Evolutionary conservation across 2,329 filamentous ascomycete genomes (phyloP), one percentile per base, ranked within the genome.

Genomic region (Zymoseptoria ardabiliae): DNA sequence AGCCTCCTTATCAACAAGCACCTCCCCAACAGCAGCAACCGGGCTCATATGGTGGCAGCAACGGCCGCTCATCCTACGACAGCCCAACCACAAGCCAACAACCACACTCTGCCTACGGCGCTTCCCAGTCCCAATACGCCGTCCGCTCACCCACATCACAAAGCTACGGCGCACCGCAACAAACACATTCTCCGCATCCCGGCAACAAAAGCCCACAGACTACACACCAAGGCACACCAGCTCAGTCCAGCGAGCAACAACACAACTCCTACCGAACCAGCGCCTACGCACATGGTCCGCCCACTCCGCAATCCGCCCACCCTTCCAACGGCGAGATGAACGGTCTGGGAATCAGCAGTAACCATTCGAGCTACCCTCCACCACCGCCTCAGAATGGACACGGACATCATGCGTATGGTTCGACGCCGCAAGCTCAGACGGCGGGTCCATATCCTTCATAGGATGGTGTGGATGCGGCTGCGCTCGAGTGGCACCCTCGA

Each of bases 321-420:
- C 55, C 61, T 22, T 62, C 61, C 19, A 58, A 60, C 58, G 69
- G 70, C 30, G 69, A 70, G 65, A 53, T 19, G 22, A 68, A 65
- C 23, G 70, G 70, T 17, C 62, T 71, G 4, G 69, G 69, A 10
- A 71, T 71, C 59, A 67, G 64, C 57, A 66, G 63, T 54, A 63
- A 57, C 52, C 61, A 58, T 19, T 65, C 64, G 19, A 62, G 61
- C 55, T 71, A 71, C 57, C 53, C 67, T 30, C 57, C 64, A 21
- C 66, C 66, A 54, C 56, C 61, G 21, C 28, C 53, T 21, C 63
- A 66, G 23, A 59, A 63, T 20, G 66, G 65, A 8, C 64, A 68
- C 45, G 54, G 56, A 25, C 63, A 60, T 50, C 63, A 66, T 28
- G 61, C 56, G 55, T 69, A 69, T 50, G 65, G 61, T 17, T 55